Evolutionary conservation across 805 yeast species (phyloP), one percentile per base, ranked within the genome.

Genomic region (Saccharomycopsis guyanensis): DNA sequence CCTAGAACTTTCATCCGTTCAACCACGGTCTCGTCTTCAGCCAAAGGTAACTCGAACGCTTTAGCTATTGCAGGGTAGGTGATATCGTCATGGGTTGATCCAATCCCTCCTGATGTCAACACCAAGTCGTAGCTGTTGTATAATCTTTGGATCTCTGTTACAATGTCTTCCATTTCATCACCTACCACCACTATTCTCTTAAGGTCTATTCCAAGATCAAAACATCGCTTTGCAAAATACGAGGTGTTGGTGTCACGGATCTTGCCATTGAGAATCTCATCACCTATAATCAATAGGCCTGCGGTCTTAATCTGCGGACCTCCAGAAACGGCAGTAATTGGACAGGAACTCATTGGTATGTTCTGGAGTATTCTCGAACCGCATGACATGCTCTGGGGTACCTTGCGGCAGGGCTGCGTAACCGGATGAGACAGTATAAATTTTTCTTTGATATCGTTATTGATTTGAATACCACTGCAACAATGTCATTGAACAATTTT

Each of bases 31-130:
- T 63, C 56, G 59, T 87, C 81, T 15, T 80, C 58, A 38, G 59
- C 61, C 48, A 78, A 61, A 0, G 72, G 71, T 5, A 83, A 57
- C 1, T 62, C 62, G 53, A 70, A 86, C 5, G 84, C 82, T 53
- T 71, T 72, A 1, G 91, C 86, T n/a, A 87, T 60, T 1, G 85
- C 70, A 43, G 76, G 78, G 60, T 87, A 87, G 0, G 95, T 86
- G 50, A 87, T 82, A 59, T 87, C 96, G 59, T 87, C 96, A 56
- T 86, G 95, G 0, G 96, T 87, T 3, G 95, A 85, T 0, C 96
- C 96, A 49, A 87, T 85, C 0, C 77, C 72, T 4, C 74, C 73
- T 2, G 68, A 51, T 1, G 94, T 85, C 19, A 84, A 74, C 5
- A 84, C 71, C 38, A 85, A 71, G 57, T 83, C 87, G 54, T 77